Evolutionary conservation across 352 stramenopile genomes (phyloP).

Genomic region (Thraustochytrium sp.): DNA sequence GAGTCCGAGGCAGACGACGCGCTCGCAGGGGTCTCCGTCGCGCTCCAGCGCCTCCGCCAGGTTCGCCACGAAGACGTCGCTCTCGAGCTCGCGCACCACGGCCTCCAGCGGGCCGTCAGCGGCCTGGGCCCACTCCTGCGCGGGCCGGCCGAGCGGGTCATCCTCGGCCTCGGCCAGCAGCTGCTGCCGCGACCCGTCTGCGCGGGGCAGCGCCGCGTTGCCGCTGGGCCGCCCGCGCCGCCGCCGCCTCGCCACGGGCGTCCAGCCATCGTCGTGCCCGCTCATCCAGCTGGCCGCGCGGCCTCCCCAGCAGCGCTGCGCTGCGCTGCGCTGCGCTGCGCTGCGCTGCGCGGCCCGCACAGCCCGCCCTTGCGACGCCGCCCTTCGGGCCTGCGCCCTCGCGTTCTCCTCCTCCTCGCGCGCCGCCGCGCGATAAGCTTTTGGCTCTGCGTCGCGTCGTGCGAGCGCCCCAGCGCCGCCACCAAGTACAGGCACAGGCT

Average conservation of each 20-base stretch:
- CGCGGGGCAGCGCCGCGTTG: not conserved
- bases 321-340: no score
- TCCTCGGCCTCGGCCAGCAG: not conserved
- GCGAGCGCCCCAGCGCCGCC: no score
- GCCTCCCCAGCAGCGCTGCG: no score
- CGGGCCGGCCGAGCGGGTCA: not conserved
- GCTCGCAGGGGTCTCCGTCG: not conserved
- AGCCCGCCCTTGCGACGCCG: no score
- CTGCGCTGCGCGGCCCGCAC: no score
- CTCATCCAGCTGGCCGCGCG: no score
- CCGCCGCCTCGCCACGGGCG: not conserved
- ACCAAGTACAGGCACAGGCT: no score
- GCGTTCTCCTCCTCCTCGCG: no score
- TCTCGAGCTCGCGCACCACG: not conserved
- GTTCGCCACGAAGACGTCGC: not conserved
- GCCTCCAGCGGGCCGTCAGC: not conserved
- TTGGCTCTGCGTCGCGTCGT: no score
- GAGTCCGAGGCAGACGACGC: slow-evolving; percentile 32
- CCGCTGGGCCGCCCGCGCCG: not conserved
- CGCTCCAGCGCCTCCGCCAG: not conserved
- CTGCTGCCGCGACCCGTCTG: not conserved
- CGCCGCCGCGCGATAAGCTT: no score
- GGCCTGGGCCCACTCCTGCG: not conserved
- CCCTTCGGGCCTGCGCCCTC: no score
- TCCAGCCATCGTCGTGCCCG: not conserved